Percentiles rank a stretch among this genome's conserved stretches.
Conservation (phyloP, 805 yeast species). For the Starmerella stigmatis region DNA sequence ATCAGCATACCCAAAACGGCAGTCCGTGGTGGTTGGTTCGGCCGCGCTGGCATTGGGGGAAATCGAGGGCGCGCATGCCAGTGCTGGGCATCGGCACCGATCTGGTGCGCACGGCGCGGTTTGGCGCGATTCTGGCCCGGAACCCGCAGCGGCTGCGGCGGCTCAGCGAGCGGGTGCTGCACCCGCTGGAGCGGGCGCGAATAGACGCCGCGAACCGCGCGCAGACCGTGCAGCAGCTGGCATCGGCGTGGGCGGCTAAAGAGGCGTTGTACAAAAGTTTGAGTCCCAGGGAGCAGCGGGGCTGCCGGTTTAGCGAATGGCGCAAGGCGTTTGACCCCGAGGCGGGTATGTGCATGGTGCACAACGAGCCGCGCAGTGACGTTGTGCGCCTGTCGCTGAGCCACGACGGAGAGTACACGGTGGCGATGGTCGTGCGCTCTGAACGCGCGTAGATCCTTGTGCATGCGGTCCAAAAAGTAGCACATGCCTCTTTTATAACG, state of each 20-base stretch:
- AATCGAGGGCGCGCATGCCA: too few relatives aligned
- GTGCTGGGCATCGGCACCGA: constrained; percentile 50
- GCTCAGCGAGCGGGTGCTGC: constrained; percentile 42
- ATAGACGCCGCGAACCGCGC: constrained; percentile 3
- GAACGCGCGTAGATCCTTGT: too few relatives aligned
- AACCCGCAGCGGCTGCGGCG: constrained; percentile 33
- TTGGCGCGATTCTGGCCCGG: constrained; percentile 35
- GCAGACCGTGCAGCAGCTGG: constrained; percentile 30
- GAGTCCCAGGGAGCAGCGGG: constrained; percentile 39
- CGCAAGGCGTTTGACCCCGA: constrained; percentile 8
- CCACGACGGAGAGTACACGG: constrained; percentile 54
- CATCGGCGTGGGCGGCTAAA: constrained; percentile 62
- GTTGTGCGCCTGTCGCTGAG: constrained; percentile 46
- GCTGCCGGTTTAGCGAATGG: constrained; percentile 49
- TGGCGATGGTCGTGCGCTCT: constrained; percentile 32
- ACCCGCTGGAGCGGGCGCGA: constrained; percentile 35
- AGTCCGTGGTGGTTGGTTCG: too few relatives aligned
- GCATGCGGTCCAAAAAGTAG: too few relatives aligned
- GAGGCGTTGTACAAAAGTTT: constrained; percentile 64
- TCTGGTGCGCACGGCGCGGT: constrained; percentile 40
- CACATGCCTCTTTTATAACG: too few relatives aligned
- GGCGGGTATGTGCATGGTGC: constrained; percentile 17
- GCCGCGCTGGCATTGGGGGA: too few relatives aligned
- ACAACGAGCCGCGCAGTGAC: constrained; percentile 31
- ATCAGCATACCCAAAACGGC: too few relatives aligned